phyloP scores from a whole-genome alignment of 495 filamentous ascomycete genomes.

The Tuber calosporum region DNA sequence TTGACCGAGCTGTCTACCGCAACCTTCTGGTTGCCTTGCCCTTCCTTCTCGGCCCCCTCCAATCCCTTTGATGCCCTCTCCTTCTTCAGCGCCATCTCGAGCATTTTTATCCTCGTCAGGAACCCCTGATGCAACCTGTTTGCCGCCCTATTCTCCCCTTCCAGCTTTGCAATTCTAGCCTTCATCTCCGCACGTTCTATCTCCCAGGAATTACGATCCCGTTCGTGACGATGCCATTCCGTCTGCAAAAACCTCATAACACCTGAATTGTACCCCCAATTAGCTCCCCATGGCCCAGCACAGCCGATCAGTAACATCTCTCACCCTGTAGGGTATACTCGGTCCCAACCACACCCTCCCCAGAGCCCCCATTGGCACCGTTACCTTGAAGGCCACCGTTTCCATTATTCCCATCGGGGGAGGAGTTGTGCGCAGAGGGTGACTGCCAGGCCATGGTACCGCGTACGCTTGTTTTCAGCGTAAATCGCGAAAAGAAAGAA shows the following conservation, averaged over 20 bases:
- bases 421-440: slow-evolving; percentile 34
- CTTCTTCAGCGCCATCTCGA: slow-evolving; percentile 81
- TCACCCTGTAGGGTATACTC: slow-evolving; percentile 91
- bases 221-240: slow-evolving; percentile 97
- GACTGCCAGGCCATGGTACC: slow-evolving; percentile 42
- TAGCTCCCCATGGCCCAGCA: slow-evolving; percentile 3
- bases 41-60: slow-evolving; percentile 49
- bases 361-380: slow-evolving; percentile 29
- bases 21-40: slow-evolving; percentile 45
- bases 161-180: slow-evolving; percentile 88
- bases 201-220: slow-evolving; percentile 97
- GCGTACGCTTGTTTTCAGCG: slow-evolving; percentile 9
- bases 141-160: slow-evolving; percentile 76
- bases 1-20: slow-evolving; percentile 14
- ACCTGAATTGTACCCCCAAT: slow-evolving; percentile 50
- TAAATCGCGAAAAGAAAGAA: slow-evolving; percentile 4
- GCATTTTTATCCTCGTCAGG: slow-evolving; percentile 78
- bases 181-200: slow-evolving; percentile 99
- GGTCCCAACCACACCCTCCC: slow-evolving; percentile 52
- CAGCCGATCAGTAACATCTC: slow-evolving; percentile 44
- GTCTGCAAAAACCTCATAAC: slow-evolving; percentile 99
- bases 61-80: slow-evolving; percentile 44
- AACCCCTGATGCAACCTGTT: slow-evolving; percentile 81
- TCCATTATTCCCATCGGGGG: slow-evolving; percentile 34
- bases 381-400: slow-evolving; percentile 18